phyloP scores from a whole-genome alignment of 345 rosid genomes.

The Cardamine resedifolia region DNA sequence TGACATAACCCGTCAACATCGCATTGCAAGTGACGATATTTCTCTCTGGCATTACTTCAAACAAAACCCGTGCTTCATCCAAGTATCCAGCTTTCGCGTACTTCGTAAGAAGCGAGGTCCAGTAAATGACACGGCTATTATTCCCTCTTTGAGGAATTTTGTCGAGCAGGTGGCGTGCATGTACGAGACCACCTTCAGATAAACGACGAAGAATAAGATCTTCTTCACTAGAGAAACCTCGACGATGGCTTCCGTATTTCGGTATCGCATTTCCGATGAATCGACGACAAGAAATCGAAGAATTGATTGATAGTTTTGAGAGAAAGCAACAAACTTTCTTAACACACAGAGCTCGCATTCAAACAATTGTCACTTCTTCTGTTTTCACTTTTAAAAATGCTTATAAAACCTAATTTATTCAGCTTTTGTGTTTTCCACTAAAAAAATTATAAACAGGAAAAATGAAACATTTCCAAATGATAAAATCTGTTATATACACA shows the following conservation, averaged over 20 bases:
- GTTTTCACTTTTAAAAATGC: background rate
- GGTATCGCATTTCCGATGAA: constrained; percentile 16
- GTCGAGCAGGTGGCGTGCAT: constrained; percentile 61
- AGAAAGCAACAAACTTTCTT: constrained; percentile 24
- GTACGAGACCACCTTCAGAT: constrained; percentile 33
- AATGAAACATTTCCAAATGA: background rate
- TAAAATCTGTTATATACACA: constrained; percentile 13
- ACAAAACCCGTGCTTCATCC: constrained; percentile 54
- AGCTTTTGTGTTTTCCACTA: background rate
- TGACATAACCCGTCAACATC: constrained; percentile 55
- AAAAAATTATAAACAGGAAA: background rate
- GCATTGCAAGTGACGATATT: constrained; percentile 62
- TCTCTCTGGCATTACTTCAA: constrained; percentile 53
- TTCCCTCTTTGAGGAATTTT: constrained; percentile 44
- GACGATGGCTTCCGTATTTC: constrained; percentile 8
- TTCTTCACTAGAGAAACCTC: constrained; percentile 40
- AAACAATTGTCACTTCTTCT: constrained; percentile 2
- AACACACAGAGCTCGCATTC: constrained; percentile 41
- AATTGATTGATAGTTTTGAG: constrained; percentile 13
- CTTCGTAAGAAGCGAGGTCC: constrained; percentile 61
- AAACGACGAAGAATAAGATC: constrained; percentile 40
- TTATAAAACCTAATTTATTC: background rate
- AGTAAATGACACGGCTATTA: constrained; percentile 41
- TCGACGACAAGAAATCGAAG: constrained; percentile 19
- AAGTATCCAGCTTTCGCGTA: constrained; percentile 46